Evolutionary conservation across 805 yeast species (phyloP), one percentile per base, ranked within the genome.

Genomic region (Kodamaea sagamina): DNA sequence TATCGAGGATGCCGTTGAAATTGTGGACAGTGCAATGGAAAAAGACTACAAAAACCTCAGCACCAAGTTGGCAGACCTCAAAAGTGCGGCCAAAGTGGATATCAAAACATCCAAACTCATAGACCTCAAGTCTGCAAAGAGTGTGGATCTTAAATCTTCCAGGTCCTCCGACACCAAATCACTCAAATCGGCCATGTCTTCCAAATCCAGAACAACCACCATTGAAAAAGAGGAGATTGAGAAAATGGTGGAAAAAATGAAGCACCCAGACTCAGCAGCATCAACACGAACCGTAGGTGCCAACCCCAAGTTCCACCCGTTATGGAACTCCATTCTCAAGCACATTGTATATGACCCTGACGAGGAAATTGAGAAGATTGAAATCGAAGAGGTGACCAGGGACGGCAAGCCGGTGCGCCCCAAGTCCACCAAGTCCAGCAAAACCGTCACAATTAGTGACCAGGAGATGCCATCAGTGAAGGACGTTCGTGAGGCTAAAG

Each of bases 301-400:
- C 10, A 47, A 51, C 24, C 60, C 61, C 5, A 48, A 63, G 11
- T 68, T 67, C 42, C 61, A 61, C 41, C 73, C 73, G 3, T 42
- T 56, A 8, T 70, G 75, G 75, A 62, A 60, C 39, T 63, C 62
- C 44, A 22, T 68, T 12, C 54, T 69, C 16, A 64, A 72, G 7
- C 67, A 69, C 68, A 43, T 69, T 2, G 66, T 59, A 3, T 67
- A 67, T 47, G 58, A 62, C 4, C 31, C 41, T 13, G 36, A 29
- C 4, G 40, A 46, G 17, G 29, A 45, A 2, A 29, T 25, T 6
- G 46, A 43, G 26, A 28, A 35, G 4, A 26, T 36, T n/a, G 44
- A 42, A 22, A 31, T 45, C 16, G 43, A 41, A 18, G 46, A 45
- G 29, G 26, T 28, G 3, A 31, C 18, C 16, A 38, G 29, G 29